phyloP scores from a whole-genome alignment of 2,329 filamentous ascomycete species.

The Chaetomium sp. region DNA sequence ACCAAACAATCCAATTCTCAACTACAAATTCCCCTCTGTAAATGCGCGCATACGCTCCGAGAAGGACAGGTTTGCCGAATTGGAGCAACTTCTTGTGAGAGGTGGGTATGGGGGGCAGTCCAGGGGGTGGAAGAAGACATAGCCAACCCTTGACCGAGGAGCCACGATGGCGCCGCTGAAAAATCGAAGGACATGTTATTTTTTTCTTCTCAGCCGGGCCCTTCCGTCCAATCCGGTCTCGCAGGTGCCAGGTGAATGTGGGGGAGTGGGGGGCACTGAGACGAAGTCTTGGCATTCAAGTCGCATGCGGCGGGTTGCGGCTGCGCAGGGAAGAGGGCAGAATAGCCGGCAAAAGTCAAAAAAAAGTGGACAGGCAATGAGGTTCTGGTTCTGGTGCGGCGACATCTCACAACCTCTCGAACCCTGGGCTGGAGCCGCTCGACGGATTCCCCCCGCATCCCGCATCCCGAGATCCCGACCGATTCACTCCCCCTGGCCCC shows the following conservation, averaged over 20 bases:
- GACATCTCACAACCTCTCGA: not conserved
- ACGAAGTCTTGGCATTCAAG: constrained; percentile 6
- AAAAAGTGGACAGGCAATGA: too few species aligned
- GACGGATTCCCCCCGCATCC: not conserved
- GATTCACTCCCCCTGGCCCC: not conserved
- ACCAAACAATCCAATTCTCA: not conserved
- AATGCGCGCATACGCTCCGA: not conserved
- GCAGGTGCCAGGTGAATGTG: constrained; percentile 7
- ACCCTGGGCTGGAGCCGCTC: too few species aligned
- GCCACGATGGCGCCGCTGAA: not conserved
- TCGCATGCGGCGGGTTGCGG: not conserved
- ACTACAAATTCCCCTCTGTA: constrained; percentile 4
- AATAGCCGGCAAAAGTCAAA: constrained; percentile 8
- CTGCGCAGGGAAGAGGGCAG: not conserved
- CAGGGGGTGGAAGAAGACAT: not conserved
- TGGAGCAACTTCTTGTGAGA: constrained; percentile 8
- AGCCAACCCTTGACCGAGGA: not conserved
- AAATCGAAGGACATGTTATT: constrained; percentile 1
- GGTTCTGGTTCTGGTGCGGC: not conserved
- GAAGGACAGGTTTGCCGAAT: constrained; percentile 3
- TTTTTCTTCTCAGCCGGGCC: constrained; percentile 1
- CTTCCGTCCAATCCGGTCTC: constrained; percentile 15
- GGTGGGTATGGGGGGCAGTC: constrained; percentile 9
- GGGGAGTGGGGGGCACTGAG: constrained; percentile 4
- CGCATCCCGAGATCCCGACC: constrained; percentile 9